Conservation (phyloP, 495 filamentous ascomycete species). For the Podospora bellae-mahoneyi region DNA sequence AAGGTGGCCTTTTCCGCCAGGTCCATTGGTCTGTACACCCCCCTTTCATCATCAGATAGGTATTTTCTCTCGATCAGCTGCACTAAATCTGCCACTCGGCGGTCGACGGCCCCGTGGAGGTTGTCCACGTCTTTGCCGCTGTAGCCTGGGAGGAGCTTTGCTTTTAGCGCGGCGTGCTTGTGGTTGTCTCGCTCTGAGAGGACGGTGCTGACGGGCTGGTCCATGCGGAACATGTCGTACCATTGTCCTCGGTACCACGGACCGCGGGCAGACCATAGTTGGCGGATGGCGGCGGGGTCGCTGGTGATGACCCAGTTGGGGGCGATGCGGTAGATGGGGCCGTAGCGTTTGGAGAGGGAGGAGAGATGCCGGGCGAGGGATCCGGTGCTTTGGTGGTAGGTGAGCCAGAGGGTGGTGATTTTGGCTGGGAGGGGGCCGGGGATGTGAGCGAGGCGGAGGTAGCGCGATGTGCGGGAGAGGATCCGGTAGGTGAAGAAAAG, state of each 20-base stretch:
- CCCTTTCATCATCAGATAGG: constrained; percentile 34
- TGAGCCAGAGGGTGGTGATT: constrained; percentile 16
- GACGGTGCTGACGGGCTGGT: constrained; percentile 16
- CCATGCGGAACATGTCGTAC: constrained; percentile 39
- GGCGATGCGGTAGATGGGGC: constrained; percentile 33
- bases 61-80: constrained; percentile 37
- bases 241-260: constrained; percentile 34
- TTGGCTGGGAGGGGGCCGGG: constrained; percentile 13
- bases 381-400: constrained; percentile 13
- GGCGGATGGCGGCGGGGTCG: constrained; percentile 39
- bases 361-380: constrained; percentile 11
- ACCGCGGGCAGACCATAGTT: constrained; percentile 38
- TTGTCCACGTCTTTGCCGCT: constrained; percentile 19
- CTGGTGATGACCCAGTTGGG: constrained; percentile 38
- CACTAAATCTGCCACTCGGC: constrained; percentile 44
- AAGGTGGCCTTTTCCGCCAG: constrained; percentile 42
- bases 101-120: constrained; percentile 27
- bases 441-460: constrained; percentile 15
- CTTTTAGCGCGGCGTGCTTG: constrained; percentile 17
- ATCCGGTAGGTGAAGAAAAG: constrained; percentile 12
- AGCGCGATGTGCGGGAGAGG: neutral
- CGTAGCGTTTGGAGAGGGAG: constrained; percentile 20
- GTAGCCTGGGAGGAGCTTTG: constrained; percentile 22
- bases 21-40: constrained; percentile 35
- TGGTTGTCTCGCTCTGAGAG: constrained; percentile 23